Conservation (phyloP, 805 yeast species). For the Candida ficus region DNA sequence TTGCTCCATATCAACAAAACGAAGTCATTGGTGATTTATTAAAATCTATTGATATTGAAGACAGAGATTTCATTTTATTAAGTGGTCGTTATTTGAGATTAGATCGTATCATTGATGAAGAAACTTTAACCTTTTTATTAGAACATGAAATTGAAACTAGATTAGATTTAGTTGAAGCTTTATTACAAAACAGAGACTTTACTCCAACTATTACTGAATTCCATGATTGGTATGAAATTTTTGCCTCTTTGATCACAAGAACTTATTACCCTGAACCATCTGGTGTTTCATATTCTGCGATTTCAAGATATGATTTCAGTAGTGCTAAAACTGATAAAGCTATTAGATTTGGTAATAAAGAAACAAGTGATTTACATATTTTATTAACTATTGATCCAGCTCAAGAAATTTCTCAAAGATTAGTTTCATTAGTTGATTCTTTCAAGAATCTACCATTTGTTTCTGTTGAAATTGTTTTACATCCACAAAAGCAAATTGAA, state of each 20-base stretch:
- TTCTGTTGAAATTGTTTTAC: constrained; percentile 47
- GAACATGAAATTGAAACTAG: constrained; percentile 45
- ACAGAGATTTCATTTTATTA: constrained; percentile 37
- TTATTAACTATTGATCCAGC: constrained; percentile 67
- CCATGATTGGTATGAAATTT: constrained; percentile 43
- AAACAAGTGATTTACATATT: constrained; percentile 44
- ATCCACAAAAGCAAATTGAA: constrained; percentile 45
- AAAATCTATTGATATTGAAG: constrained; percentile 28
- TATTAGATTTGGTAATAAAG: constrained; percentile 22
- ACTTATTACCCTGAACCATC: constrained; percentile 33
- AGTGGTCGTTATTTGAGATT: constrained; percentile 50
- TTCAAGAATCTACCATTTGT: constrained; percentile 44
- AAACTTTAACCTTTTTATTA: constrained; percentile 34
- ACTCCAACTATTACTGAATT: constrained; percentile 12
- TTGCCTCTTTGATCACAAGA: constrained; percentile 38
- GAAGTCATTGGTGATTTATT: constrained; percentile 20
- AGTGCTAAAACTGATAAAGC: constrained; percentile 21
- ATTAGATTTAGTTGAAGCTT: constrained; percentile 27
- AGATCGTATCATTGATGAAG: constrained; percentile 18
- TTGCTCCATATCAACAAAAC: constrained; percentile 10
- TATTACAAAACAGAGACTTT: constrained; percentile 20
- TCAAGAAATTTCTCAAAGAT: constrained; percentile 60
- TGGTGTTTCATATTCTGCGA: constrained; percentile 30
- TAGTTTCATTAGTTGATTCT: constrained; percentile 42
- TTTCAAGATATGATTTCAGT: constrained; percentile 43